These are phyloP conservation scores for Endotrypanum monterogeii DNA, from an alignment of 208 protist genomes.

Conservation along the genomic window DNA sequence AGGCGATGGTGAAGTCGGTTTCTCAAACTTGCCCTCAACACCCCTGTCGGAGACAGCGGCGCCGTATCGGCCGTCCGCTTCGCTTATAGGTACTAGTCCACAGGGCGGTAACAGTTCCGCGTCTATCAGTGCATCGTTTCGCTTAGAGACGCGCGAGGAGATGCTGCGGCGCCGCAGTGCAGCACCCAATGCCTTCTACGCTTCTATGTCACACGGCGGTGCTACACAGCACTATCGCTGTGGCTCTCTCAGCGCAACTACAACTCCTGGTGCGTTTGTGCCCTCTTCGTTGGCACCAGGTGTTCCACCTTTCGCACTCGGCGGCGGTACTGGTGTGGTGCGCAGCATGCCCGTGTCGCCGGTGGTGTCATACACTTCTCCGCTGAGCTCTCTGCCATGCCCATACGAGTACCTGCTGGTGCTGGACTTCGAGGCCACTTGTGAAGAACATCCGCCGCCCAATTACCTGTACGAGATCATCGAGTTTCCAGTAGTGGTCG, in stretches of 20 bases:
- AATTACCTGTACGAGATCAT: constrained; percentile 95
- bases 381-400: constrained; percentile 38
- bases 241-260: constrained; percentile 30
- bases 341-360: constrained; percentile 54
- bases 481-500: constrained; percentile 94
- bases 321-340: constrained; percentile 21
- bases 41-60: constrained; percentile 25
- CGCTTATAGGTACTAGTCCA: constrained; percentile 20
- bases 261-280: constrained; percentile 32
- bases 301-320: constrained; percentile 17
- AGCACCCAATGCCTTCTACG: constrained; percentile 59
- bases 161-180: constrained; percentile 83
- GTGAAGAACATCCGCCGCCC: constrained; percentile 72
- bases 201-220: constrained; percentile 34
- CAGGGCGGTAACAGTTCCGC: constrained; percentile 19
- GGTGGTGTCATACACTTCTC: constrained; percentile 35
- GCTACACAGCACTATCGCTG: constrained; percentile 30
- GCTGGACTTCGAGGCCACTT: constrained; percentile 93
- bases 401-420: constrained; percentile 92
- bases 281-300: constrained; percentile 17
- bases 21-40: constrained; percentile 34
- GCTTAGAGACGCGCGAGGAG: constrained; percentile 79
- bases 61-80: constrained; percentile 21
- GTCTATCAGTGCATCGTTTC: constrained; percentile 41
- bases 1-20: constrained; percentile 19